These are phyloP conservation scores for Diversispora eburnea DNA, from an alignment of 192 early-diverging fungal species.

Conservation along the genomic window DNA sequence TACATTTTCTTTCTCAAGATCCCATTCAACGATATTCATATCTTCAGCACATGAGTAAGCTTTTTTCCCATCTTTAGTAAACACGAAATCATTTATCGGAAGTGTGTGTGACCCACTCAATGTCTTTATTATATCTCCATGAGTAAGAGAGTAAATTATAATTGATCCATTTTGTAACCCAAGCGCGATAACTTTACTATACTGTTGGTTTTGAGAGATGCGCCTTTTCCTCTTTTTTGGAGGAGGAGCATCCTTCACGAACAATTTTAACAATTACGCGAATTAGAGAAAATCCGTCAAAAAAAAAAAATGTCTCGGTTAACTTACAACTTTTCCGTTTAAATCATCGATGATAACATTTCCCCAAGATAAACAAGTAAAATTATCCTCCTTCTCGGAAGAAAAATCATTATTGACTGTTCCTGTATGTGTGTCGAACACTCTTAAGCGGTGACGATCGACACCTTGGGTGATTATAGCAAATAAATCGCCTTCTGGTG, in stretches of 20 bases:
- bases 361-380: conserved; percentile 53
- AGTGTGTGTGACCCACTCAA: conserved; percentile 46
- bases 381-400: conserved; percentile 48
- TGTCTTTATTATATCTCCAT: conserved; percentile 43
- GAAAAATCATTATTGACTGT: conserved; percentile 50
- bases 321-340: conserved; percentile 31
- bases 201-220: conserved; percentile 2
- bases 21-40: conserved; percentile 50
- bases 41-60: conserved; percentile 52
- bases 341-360: conserved; percentile 34
- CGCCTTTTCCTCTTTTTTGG: conserved; percentile 41
- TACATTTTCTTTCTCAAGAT: conserved; percentile 45
- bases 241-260: conserved; percentile 14
- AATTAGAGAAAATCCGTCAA: not conserved
- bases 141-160: conserved; percentile 46
- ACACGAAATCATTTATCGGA: conserved; percentile 47
- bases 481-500: conserved; percentile 1
- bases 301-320: not conserved
- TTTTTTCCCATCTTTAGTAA: conserved; percentile 43
- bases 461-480: conserved; percentile 49
- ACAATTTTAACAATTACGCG: conserved; percentile 1
- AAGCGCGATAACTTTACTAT: conserved; percentile 45
- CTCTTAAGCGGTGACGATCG: conserved; percentile 52
- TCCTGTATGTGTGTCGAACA: conserved; percentile 51
- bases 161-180: conserved; percentile 50